These are phyloP conservation scores for Myriosclerotinia curreyana DNA, from an alignment of 2,329 filamentous ascomycete genomes.

Conservation along the genomic window DNA sequence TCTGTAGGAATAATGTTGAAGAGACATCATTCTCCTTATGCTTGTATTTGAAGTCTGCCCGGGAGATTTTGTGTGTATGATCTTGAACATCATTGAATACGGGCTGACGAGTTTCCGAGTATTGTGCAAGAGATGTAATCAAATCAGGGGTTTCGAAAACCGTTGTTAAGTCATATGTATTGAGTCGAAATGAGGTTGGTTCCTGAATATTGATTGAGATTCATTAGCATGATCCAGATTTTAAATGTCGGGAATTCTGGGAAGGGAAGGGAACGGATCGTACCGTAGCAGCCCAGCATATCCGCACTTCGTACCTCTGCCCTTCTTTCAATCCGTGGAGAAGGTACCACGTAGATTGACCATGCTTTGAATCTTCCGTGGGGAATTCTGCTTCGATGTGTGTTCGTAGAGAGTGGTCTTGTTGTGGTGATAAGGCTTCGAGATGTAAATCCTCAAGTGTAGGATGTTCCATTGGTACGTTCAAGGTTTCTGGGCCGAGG, in stretches of 20 bases:
- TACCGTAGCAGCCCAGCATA: constrained; percentile 94
- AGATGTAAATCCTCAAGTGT: constrained; percentile 61
- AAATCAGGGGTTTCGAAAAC: constrained; percentile 63
- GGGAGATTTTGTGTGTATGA: constrained; percentile 23
- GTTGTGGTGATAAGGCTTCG: constrained; percentile 58
- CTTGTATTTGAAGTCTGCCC: constrained; percentile 11
- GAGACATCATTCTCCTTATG: constrained; percentile 25
- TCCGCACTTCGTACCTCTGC: constrained; percentile 82
- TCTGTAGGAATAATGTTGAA: constrained; percentile 51
- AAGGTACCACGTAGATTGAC: constrained; percentile 72
- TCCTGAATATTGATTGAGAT: constrained; percentile 54
- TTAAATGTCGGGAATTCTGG: not conserved
- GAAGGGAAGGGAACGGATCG: constrained; percentile 43
- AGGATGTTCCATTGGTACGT: constrained; percentile 54
- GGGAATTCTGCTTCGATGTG: constrained; percentile 68
- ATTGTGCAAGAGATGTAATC: constrained; percentile 61
- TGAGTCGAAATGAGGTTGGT: constrained; percentile 75
- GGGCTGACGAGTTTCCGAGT: constrained; percentile 52
- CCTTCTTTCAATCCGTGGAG: constrained; percentile 66
- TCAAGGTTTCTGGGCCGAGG: constrained; percentile 60
- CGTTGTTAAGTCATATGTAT: constrained; percentile 58
- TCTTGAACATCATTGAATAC: constrained; percentile 26
- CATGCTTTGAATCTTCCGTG: constrained; percentile 49
- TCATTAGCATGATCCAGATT: constrained; percentile 17
- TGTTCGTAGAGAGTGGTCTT: constrained; percentile 57